Percentiles rank a stretch among this genome's conserved stretches.
phyloP scores from a whole-genome alignment of 2,329 filamentous ascomycete genomes.

The Macroventuria anomochaeta region DNA sequence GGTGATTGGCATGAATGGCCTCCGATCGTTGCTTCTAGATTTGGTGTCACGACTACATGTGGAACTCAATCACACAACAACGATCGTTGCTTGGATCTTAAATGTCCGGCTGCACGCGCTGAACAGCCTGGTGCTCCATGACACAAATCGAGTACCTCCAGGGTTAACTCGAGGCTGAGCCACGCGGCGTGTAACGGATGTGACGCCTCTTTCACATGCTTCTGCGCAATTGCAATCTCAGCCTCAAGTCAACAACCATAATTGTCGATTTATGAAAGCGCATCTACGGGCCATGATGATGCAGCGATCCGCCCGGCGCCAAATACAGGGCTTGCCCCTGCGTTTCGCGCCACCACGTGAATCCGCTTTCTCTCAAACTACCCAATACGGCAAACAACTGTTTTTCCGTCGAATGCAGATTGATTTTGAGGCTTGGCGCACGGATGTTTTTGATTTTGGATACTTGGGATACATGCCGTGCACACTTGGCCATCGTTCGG shows the following conservation, averaged over 20 bases:
- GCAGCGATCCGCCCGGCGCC: slow-evolving; percentile 13
- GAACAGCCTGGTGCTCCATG: background rate
- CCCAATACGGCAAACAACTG: slow-evolving; percentile 8
- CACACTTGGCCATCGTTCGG: background rate
- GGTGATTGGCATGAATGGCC: slow-evolving; percentile 4
- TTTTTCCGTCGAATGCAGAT: slow-evolving; percentile 16
- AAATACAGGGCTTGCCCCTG: slow-evolving; percentile 17
- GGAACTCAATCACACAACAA: background rate
- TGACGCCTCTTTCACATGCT: background rate
- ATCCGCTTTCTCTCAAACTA: background rate
- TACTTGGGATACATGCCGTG: slow-evolving; percentile 11
- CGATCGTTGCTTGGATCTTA: background rate
- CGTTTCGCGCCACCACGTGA: slow-evolving; percentile 1
- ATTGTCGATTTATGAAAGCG: slow-evolving; percentile 4
- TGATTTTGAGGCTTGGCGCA: slow-evolving; percentile 21
- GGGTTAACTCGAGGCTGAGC: background rate
- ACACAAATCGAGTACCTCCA: background rate
- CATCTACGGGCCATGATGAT: background rate
- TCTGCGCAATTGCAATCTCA: slow-evolving; percentile 6
- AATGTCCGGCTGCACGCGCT: slow-evolving; percentile 4
- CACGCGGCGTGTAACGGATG: background rate
- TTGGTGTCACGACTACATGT: slow-evolving; percentile 1
- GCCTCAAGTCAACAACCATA: background rate
- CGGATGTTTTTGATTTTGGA: slow-evolving; percentile 5
- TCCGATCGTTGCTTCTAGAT: slow-evolving; percentile 4